Percentiles rank a stretch among this genome's conserved stretches.
Conservation (phyloP, 2,329 filamentous ascomycete genomes). For the Didymella lethalis region DNA sequence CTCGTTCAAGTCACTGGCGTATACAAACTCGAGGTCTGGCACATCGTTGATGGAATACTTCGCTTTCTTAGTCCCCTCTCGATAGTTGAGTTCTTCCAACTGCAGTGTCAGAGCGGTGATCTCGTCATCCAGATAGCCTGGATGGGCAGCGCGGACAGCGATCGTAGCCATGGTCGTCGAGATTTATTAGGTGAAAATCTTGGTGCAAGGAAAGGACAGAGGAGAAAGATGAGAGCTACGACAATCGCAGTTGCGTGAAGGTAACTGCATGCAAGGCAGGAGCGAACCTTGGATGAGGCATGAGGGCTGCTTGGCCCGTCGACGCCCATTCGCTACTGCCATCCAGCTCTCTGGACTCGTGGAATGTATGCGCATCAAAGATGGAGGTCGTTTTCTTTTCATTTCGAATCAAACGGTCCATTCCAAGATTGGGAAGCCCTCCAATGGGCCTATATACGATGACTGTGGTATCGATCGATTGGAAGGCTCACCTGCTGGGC, state of each 20-base stretch:
- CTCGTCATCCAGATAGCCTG: slow-evolving; percentile 32
- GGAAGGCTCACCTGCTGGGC: too few species aligned
- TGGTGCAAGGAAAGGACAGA: background rate
- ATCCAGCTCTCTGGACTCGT: background rate
- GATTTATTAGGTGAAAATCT: too few species aligned
- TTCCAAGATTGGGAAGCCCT: too few species aligned
- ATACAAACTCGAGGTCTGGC: slow-evolving; percentile 33
- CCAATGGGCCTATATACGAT: too few species aligned
- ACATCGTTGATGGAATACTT: slow-evolving; percentile 27
- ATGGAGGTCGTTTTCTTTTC: too few species aligned
- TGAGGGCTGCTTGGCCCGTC: background rate
- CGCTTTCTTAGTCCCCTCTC: slow-evolving; percentile 24
- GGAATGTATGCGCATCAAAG: background rate
- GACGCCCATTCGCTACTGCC: background rate
- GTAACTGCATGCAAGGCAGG: background rate
- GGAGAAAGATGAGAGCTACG: background rate
- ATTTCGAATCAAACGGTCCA: too few species aligned
- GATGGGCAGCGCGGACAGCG: slow-evolving; percentile 2
- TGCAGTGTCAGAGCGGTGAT: slow-evolving; percentile 36
- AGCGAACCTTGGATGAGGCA: background rate
- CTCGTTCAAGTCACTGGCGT: slow-evolving; percentile 26
- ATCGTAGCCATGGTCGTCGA: background rate
- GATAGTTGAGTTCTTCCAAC: slow-evolving; percentile 33
- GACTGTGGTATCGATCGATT: too few species aligned
- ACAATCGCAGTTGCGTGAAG: background rate